Base-by-base conservation (phyloP, 306 rosid species). In the Rubus parviflorus region DNA sequence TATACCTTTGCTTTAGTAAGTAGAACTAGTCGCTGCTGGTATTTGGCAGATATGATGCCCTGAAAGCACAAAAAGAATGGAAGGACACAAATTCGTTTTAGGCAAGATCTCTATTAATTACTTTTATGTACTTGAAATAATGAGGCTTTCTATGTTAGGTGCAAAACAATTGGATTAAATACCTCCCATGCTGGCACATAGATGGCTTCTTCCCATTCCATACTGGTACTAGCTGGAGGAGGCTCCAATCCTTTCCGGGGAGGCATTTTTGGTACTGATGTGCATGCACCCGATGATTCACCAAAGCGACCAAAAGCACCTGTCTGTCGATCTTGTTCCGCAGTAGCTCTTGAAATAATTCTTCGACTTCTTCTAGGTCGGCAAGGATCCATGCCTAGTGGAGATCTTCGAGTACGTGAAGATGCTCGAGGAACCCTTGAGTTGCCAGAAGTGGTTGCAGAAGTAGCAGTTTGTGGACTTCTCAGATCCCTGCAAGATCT, bases 121-220 rank as follows among this genome's bases (percentile, higher is more conserved):
- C 40, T 30, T 1, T 14, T 13, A 37, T 13, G 38, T 23, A 62
- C 20, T 62, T 62, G 43, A 23, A 5, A 0, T 61, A 30, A 11
- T 23, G 65, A 60, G 65, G 38, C 64, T 22, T 23, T 53, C 13
- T 54, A 22, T 8, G 20, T 30, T 1, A 30, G 35, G 35, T 19
- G 65, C 17, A 25, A 60, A 23, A 22, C 15, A 58, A 5, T 60
- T 25, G 65, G n/a, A 62, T 58, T 20, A 58, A 20, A 25, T 57
- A 73, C 77, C 77, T 73, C 54, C 77, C 77, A 72, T 16, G 66
- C 76, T 11, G 9, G 43, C 49, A 35, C 76, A 42, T 72, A 38
- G n/a, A 53, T 8, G 43, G 15, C 45, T 22, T 48, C 25, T 72
- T 57, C 30, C 40, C 48, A 58, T 6, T 40, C 56, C 42, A 23